These are phyloP conservation scores for Angomonas desouzai DNA, from an alignment of 208 protist genomes.

Conservation along the genomic window DNA sequence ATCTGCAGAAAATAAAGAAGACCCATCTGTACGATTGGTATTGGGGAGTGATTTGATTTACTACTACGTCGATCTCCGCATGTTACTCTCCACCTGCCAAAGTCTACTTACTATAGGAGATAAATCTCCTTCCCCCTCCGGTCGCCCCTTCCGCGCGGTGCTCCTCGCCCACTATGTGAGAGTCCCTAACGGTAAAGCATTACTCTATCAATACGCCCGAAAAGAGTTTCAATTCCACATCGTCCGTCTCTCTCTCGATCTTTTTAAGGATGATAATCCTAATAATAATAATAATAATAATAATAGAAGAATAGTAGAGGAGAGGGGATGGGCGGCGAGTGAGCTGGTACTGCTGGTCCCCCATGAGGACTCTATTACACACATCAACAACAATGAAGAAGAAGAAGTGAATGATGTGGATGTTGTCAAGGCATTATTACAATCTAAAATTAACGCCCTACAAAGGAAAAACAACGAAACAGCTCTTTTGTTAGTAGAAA, in stretches of 20 bases:
- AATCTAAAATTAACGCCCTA: neutral
- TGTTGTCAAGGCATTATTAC: neutral
- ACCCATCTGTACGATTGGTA: conserved; percentile 16
- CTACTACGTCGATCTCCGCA: conserved; percentile 54
- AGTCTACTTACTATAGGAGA: conserved; percentile 14
- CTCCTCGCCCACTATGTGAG: conserved; percentile 61
- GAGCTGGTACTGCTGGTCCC: conserved; percentile 43
- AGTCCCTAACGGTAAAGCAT: conserved; percentile 32
- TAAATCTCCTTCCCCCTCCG: neutral
- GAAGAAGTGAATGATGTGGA: neutral
- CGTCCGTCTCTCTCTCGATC: conserved; percentile 29
- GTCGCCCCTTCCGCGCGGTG: conserved; percentile 12
- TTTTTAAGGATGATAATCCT: no score
- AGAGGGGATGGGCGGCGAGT: conserved; percentile 33
- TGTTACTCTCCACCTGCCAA: conserved; percentile 37
- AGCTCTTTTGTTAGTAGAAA: neutral
- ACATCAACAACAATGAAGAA: neutral
- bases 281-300: no score
- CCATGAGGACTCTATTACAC: neutral
- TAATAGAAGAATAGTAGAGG: no score
- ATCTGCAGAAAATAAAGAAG: neutral
- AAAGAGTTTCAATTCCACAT: conserved; percentile 19
- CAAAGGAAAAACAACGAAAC: neutral
- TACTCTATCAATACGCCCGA: neutral
- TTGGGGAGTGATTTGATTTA: conserved; percentile 72